A percentile compares a stretch with the other conserved stretches of the same genome.
Evolutionary conservation across 1,284 basidiomycete species (phyloP).

Genomic region (Ceratobasidium sp.): DNA sequence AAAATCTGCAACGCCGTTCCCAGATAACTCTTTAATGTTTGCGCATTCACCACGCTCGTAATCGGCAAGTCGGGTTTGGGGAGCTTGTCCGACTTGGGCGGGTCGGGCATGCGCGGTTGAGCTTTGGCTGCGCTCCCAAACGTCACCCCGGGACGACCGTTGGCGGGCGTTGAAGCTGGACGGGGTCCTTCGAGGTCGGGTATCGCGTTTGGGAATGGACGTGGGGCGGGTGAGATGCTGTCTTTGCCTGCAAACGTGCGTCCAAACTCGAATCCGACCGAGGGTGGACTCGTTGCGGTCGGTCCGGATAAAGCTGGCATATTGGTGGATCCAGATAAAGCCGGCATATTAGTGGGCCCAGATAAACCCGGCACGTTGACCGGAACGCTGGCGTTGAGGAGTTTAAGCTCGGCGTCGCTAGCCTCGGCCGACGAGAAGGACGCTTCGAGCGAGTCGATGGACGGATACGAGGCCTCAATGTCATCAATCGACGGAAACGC

Average conservation of each 20-base stretch:
- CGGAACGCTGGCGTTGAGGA: constrained; percentile 1
- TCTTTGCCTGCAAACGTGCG: not conserved
- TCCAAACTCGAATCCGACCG: constrained; percentile 9
- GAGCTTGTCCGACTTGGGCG: constrained; percentile 20
- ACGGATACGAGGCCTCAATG: constrained; percentile 15
- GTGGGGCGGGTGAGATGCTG: constrained; percentile 12
- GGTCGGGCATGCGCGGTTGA: not conserved
- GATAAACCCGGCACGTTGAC: not conserved
- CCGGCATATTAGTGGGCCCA: not conserved
- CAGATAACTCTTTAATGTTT: constrained; percentile 67
- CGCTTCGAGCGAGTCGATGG: not conserved
- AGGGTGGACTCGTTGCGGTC: not conserved
- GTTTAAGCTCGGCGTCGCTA: constrained; percentile 2
- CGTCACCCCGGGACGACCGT: not conserved
- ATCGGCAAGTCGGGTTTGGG: constrained; percentile 55
- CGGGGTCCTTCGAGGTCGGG: constrained; percentile 17
- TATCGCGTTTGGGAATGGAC: constrained; percentile 7
- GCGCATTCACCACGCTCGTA: constrained; percentile 66
- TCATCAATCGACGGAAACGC: constrained; percentile 30
- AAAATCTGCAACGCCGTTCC: constrained; percentile 63
- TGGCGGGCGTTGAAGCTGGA: constrained; percentile 20
- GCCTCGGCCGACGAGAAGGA: no score
- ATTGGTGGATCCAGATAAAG: not conserved
- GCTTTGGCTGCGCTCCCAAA: constrained; percentile 6
- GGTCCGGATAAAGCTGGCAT: no score